Percentiles rank a stretch among this genome's conserved stretches.
Conservation (phyloP, 805 yeast genomes). For the Hanseniaspora lindneri region DNA sequence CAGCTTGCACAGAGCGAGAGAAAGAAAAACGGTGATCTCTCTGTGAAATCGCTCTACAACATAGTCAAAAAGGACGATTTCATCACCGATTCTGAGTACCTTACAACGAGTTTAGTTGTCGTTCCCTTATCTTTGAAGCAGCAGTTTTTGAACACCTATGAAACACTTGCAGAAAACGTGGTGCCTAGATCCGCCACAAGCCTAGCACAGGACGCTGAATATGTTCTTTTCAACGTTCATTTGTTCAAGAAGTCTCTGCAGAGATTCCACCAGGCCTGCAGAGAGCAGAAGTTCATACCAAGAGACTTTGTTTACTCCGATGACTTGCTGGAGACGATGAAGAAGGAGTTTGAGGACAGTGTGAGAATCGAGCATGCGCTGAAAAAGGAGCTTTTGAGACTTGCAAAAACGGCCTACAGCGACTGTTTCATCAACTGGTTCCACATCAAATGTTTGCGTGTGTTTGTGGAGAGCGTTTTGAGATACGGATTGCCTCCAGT, state of each 20-base stretch:
- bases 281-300: constrained; percentile 84
- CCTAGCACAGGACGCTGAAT: constrained; percentile 65
- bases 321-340: constrained; percentile 55
- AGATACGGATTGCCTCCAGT: constrained; percentile 96
- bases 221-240: constrained; percentile 60
- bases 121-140: constrained; percentile 58
- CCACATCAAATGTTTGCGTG: constrained; percentile 76
- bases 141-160: constrained; percentile 61
- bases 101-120: constrained; percentile 75
- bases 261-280: constrained; percentile 54
- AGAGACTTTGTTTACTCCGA: constrained; percentile 85
- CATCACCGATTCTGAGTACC: constrained; percentile 73
- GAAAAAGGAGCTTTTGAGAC: constrained; percentile 65
- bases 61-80: constrained; percentile 74
- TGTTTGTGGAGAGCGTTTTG: constrained; percentile 84
- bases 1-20: constrained; percentile 80
- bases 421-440: constrained; percentile 80
- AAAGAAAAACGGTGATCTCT: constrained; percentile 83
- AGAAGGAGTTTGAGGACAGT: constrained; percentile 68
- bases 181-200: constrained; percentile 80
- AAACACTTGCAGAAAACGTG: constrained; percentile 63
- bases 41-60: constrained; percentile 82
- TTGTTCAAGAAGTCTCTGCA: constrained; percentile 69
- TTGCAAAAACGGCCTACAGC: constrained; percentile 78
- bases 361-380: constrained; percentile 60